A percentile compares a stretch with the other conserved stretches of the same genome.
These are phyloP conservation scores for Candida broadrunensis DNA, from an alignment of 805 yeast species.

Conservation along the genomic window DNA sequence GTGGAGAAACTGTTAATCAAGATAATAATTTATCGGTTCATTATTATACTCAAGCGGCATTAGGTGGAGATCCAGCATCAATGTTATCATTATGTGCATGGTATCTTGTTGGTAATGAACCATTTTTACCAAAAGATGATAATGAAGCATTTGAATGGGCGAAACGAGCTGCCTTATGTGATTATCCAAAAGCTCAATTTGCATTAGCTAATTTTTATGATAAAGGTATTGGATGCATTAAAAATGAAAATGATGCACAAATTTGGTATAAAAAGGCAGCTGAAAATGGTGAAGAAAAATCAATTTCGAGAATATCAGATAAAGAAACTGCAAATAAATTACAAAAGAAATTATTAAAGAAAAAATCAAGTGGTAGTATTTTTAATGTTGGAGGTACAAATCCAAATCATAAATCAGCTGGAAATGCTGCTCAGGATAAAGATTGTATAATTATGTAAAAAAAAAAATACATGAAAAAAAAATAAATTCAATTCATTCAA, in stretches of 20 bases:
- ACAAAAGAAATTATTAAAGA: slow-evolving; percentile 28
- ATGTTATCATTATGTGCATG: slow-evolving; percentile 96
- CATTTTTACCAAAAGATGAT: slow-evolving; percentile 73
- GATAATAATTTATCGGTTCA: slow-evolving; percentile 86
- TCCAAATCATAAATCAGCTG: slow-evolving; percentile 1
- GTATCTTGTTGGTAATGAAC: slow-evolving; percentile 90
- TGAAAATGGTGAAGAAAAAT: slow-evolving; percentile 45
- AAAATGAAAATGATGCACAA: slow-evolving; percentile 54
- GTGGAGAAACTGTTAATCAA: slow-evolving; percentile 71
- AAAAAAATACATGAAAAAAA: too few relatives aligned
- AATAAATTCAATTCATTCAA: too few relatives aligned
- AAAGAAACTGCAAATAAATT: slow-evolving; percentile 27
- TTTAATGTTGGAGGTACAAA: slow-evolving; percentile 4
- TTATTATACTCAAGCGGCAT: slow-evolving; percentile 88
- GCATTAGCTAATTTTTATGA: slow-evolving; percentile 83
- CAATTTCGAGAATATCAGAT: slow-evolving; percentile 30
- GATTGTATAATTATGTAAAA: slow-evolving; percentile 43
- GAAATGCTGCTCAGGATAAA: slow-evolving; percentile 27
- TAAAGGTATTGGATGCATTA: slow-evolving; percentile 80
- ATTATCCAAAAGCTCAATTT: slow-evolving; percentile 78
- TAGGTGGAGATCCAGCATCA: slow-evolving; percentile 81
- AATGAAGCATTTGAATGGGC: slow-evolving; percentile 96
- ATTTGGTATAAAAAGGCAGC: slow-evolving; percentile 79
- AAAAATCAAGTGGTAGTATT: slow-evolving; percentile 8
- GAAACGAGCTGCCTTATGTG: slow-evolving; percentile 71